phyloP scores from a whole-genome alignment of 345 rosid genomes.

The Lepidium africanum region DNA sequence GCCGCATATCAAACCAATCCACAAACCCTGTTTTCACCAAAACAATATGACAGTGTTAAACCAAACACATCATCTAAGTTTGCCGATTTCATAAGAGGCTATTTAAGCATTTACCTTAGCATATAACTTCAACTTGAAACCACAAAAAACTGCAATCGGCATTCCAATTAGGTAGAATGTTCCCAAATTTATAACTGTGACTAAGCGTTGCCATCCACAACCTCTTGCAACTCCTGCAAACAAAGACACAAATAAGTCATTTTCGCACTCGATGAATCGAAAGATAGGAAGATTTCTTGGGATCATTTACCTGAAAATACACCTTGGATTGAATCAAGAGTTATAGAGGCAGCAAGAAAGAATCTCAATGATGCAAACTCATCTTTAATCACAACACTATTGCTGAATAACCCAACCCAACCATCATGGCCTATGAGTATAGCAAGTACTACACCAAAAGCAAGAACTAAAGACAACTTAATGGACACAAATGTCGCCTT shows the following conservation, averaged over 20 bases:
- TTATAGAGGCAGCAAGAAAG: conserved; percentile 46
- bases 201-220: conserved; percentile 72
- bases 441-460: conserved; percentile 31
- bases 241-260: neutral
- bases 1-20: conserved; percentile 71
- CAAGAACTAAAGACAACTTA: conserved; percentile 50
- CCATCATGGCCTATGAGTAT: conserved; percentile 43
- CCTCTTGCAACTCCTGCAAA: conserved; percentile 64
- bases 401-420: conserved; percentile 60
- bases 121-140: conserved; percentile 43
- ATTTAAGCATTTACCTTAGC: conserved; percentile 35
- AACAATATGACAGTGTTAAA: neutral
- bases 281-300: neutral
- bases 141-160: conserved; percentile 42
- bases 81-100: neutral
- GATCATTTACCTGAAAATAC: conserved; percentile 45
- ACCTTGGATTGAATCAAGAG: conserved; percentile 55
- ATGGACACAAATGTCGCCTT: conserved; percentile 41
- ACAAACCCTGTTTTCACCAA: conserved; percentile 45
- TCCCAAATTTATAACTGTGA: conserved; percentile 40
- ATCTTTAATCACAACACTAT: conserved; percentile 29
- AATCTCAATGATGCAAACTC: conserved; percentile 52
- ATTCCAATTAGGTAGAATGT: conserved; percentile 48
- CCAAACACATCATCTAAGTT: neutral
- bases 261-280: neutral